Evolutionary conservation across 2,329 filamentous ascomycete genomes (phyloP).

Genomic region (Zasmidium angulare): DNA sequence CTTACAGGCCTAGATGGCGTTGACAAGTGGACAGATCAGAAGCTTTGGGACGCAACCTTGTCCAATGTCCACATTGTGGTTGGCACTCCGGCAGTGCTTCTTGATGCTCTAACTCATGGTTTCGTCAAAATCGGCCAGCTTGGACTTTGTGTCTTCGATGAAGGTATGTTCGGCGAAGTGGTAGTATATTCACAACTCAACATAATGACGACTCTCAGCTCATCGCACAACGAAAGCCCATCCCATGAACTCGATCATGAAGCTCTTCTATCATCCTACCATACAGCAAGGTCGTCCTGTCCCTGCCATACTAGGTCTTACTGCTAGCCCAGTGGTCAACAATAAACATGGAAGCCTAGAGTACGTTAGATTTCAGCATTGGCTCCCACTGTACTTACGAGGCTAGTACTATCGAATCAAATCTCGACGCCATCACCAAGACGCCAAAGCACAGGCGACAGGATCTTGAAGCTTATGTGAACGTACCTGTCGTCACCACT

Average conservation of each 20-base stretch:
- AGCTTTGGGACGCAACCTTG: conserved; percentile 67
- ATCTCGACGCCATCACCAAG: conserved; percentile 67
- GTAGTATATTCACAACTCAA: not conserved
- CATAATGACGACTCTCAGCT: conserved; percentile 48
- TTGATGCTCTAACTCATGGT: conserved; percentile 71
- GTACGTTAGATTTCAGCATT: conserved; percentile 27
- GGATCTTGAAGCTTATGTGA: conserved; percentile 67
- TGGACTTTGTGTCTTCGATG: conserved; percentile 75
- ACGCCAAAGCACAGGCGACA: conserved; percentile 68
- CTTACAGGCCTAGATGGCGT: conserved; percentile 69
- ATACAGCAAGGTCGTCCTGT: conserved; percentile 38
- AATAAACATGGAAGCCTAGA: conserved; percentile 57
- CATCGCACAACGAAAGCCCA: conserved; percentile 70
- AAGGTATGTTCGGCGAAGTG: conserved; percentile 55
- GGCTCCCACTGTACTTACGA: conserved; percentile 6
- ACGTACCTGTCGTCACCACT: conserved; percentile 60
- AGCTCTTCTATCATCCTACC: conserved; percentile 62
- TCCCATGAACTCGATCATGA: conserved; percentile 71
- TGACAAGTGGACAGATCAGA: conserved; percentile 68
- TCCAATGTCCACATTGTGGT: conserved; percentile 68
- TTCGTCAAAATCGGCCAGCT: conserved; percentile 67
- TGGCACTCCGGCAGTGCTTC: conserved; percentile 72
- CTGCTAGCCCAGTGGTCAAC: conserved; percentile 72
- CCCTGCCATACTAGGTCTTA: conserved; percentile 74
- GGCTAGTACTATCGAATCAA: conserved; percentile 60